Percentiles rank a stretch among this genome's conserved stretches.
These are phyloP conservation scores for Lanmaoa pseudosensibilis DNA, from an alignment of 768 basidiomycete species.

Conservation along the genomic window DNA sequence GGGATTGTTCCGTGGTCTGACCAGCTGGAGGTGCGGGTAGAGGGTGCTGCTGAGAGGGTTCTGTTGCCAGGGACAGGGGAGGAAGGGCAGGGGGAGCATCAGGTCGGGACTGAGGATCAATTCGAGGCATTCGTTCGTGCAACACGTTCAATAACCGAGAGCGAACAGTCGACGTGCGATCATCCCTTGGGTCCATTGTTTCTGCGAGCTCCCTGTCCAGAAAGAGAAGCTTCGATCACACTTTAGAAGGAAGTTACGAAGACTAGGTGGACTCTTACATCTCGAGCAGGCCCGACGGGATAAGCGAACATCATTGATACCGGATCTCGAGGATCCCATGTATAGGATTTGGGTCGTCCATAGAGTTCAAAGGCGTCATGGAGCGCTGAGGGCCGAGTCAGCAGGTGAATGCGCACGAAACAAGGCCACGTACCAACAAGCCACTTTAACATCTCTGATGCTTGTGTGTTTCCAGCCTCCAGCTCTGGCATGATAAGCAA, in stretches of 20 bases:
- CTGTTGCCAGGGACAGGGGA: slow-evolving; percentile 17
- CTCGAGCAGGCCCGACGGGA: slow-evolving; percentile 79
- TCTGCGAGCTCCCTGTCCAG: slow-evolving; percentile 83
- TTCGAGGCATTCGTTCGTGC: slow-evolving; percentile 58
- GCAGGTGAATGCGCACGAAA: background rate
- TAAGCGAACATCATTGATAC: slow-evolving; percentile 91
- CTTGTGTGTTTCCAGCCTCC: slow-evolving; percentile 58
- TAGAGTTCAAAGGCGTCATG: slow-evolving; percentile 89
- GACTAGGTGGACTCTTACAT: slow-evolving; percentile 52
- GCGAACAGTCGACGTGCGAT: slow-evolving; percentile 71
- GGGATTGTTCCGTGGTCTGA: slow-evolving; percentile 9
- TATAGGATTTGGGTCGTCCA: slow-evolving; percentile 82
- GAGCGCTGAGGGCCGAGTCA: slow-evolving; percentile 48
- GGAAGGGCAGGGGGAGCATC: slow-evolving; percentile 17
- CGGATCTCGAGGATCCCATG: slow-evolving; percentile 86
- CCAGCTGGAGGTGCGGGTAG: slow-evolving; percentile 19
- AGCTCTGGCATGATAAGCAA: slow-evolving; percentile 88
- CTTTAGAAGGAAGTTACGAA: slow-evolving; percentile 15
- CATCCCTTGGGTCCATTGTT: slow-evolving; percentile 71
- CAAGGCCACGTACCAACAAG: slow-evolving; percentile 62
- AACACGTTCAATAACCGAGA: slow-evolving; percentile 61
- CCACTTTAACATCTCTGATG: slow-evolving; percentile 90
- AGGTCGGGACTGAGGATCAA: slow-evolving; percentile 19
- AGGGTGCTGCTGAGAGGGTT: slow-evolving; percentile 30
- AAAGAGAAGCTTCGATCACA: slow-evolving; percentile 65